These are phyloP conservation scores for Tylopilus orsonianus DNA, from an alignment of 1,284 basidiomycete genomes.

Conservation along the genomic window DNA sequence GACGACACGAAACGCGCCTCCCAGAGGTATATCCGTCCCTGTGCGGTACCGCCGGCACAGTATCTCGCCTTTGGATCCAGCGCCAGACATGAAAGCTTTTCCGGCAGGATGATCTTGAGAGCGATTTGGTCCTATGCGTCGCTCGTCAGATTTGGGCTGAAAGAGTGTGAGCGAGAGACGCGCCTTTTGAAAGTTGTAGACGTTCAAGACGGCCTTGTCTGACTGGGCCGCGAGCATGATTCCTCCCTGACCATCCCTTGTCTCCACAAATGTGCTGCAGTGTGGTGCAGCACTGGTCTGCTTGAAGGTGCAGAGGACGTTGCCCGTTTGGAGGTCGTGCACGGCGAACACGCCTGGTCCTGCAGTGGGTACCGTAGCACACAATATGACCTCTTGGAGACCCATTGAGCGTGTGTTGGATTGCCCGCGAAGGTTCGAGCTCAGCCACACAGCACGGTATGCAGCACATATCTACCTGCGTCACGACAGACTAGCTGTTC, in stretches of 20 bases:
- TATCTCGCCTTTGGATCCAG: constrained; percentile 73
- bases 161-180: constrained; percentile 6
- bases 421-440: constrained; percentile 10
- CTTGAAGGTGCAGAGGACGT: constrained; percentile 72
- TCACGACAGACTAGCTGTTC: too few relatives aligned
- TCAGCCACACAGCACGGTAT: too few relatives aligned
- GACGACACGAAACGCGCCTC: constrained; percentile 51
- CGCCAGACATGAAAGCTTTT: constrained; percentile 80
- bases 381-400: constrained; percentile 68
- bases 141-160: background rate
- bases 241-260: constrained; percentile 68
- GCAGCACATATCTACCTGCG: too few relatives aligned
- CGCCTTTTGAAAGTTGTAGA: constrained; percentile 85
- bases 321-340: constrained; percentile 72
- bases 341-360: constrained; percentile 62
- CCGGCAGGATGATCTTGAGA: constrained; percentile 85
- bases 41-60: constrained; percentile 84
- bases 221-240: constrained; percentile 74
- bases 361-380: constrained; percentile 49
- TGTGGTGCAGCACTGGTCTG: constrained; percentile 61
- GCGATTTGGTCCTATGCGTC: constrained; percentile 77
- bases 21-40: constrained; percentile 93
- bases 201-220: constrained; percentile 78
- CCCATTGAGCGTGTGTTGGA: constrained; percentile 43
- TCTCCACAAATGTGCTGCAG: constrained; percentile 61